Percentiles rank a stretch among this genome's conserved stretches.
These are phyloP conservation scores for Caryopteris hybrid DNA, from an alignment of 305 asterid species.

Conservation along the genomic window DNA sequence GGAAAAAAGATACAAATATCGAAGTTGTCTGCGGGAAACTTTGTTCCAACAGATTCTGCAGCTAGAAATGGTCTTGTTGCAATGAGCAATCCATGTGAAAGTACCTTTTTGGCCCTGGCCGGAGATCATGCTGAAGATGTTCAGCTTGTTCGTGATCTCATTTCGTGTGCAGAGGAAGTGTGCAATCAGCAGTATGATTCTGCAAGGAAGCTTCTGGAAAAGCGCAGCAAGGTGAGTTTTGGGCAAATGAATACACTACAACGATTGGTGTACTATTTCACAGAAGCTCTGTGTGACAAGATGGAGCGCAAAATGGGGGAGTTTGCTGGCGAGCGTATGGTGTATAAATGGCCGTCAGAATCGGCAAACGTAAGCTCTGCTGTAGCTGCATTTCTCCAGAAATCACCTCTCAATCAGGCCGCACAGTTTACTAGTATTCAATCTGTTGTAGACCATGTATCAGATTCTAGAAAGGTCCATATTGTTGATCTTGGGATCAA, in stretches of 20 bases:
- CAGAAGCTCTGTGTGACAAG: constrained; percentile 33
- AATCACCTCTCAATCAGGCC: constrained; percentile 12
- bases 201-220: constrained; percentile 24
- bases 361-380: neutral
- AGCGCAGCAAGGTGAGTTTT: constrained; percentile 13
- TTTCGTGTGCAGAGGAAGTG: constrained; percentile 27
- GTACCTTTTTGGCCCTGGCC: neutral
- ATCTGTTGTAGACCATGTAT: constrained; percentile 20
- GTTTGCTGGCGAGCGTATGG: neutral
- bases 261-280: constrained; percentile 20
- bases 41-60: no score
- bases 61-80: no score
- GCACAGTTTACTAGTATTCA: constrained; percentile 25
- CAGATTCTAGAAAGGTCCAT: constrained; percentile 8
- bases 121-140: constrained; percentile 4
- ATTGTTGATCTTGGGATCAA: constrained; percentile 13
- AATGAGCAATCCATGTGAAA: constrained; percentile 8
- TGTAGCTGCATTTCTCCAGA: neutral
- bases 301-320: constrained; percentile 16
- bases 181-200: constrained; percentile 14
- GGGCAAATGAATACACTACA: neutral
- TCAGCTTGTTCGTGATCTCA: constrained; percentile 19
- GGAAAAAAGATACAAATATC: neutral
- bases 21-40: constrained; percentile 14
- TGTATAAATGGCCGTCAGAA: neutral